A percentile compares a stretch with the other conserved stretches of the same genome.
Evolutionary conservation across 202 grass and related monocot species (phyloP).

Genomic region (Elaeis oleifera): DNA sequence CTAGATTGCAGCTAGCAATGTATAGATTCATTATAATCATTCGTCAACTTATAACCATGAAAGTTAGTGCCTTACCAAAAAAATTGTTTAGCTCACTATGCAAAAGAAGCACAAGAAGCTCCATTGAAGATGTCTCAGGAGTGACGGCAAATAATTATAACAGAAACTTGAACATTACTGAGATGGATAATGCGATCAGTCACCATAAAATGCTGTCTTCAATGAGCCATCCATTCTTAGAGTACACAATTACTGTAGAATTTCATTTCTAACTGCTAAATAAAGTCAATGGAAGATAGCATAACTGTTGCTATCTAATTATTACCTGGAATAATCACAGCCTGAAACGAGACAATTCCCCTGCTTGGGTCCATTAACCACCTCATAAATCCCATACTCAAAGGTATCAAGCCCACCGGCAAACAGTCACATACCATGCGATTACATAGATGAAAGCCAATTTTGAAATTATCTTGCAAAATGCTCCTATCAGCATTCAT

Average conservation of each 20-base stretch:
- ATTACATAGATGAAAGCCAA: neutral
- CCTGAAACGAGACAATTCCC: too few species aligned
- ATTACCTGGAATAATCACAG: too few species aligned
- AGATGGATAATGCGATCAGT: neutral
- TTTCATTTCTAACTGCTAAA: constrained; percentile 1
- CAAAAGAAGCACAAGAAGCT: neutral
- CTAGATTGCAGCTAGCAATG: neutral
- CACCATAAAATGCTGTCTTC: neutral
- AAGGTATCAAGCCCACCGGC: too few species aligned
- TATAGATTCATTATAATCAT: neutral
- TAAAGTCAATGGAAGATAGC: too few species aligned
- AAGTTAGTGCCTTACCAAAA: neutral
- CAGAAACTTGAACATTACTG: neutral
- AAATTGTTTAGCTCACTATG: neutral
- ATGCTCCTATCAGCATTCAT: neutral
- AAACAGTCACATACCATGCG: too few species aligned
- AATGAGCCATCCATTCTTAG: neutral
- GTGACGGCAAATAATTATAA: too few species aligned
- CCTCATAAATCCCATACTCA: too few species aligned
- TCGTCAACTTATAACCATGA: neutral
- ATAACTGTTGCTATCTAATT: too few species aligned
- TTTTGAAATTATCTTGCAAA: neutral
- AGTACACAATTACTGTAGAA: neutral
- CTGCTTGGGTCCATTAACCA: too few species aligned
- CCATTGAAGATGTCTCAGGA: too few species aligned